Evolutionary conservation across 768 basidiomycete genomes (phyloP).

Genomic region (Mycena crocata): DNA sequence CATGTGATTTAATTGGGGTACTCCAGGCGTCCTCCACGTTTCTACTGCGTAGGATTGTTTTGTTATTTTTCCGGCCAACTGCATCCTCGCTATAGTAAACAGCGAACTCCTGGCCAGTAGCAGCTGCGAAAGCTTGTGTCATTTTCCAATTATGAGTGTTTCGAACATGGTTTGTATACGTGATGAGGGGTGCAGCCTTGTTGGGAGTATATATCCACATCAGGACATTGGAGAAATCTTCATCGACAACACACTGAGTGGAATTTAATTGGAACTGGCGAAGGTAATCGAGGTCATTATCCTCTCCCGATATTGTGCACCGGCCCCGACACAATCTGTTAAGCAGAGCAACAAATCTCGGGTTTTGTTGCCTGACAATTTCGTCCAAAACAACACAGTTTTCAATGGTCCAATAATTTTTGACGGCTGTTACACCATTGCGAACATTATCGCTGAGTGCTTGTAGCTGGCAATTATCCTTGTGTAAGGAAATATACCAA

Average conservation of each 20-base stretch:
- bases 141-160: slow-evolving; percentile 29
- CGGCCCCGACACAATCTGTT: slow-evolving; percentile 19
- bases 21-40: slow-evolving; percentile 24
- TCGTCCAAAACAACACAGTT: slow-evolving; percentile 29
- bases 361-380: slow-evolving; percentile 24
- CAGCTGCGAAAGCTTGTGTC: slow-evolving; percentile 22
- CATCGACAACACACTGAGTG: not conserved
- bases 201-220: slow-evolving; percentile 17
- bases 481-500: not conserved
- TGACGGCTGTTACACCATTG: slow-evolving; percentile 17
- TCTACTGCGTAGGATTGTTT: not conserved
- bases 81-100: slow-evolving; percentile 24
- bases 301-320: slow-evolving; percentile 19
- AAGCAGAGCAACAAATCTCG: slow-evolving; percentile 11
- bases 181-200: slow-evolving; percentile 15
- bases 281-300: slow-evolving; percentile 24
- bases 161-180: slow-evolving; percentile 28
- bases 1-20: slow-evolving; percentile 23
- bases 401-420: slow-evolving; percentile 21
- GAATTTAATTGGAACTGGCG: slow-evolving; percentile 10
- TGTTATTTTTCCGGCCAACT: not conserved
- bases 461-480: slow-evolving; percentile 3
- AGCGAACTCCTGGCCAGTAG: slow-evolving; percentile 16
- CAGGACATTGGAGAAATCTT: not conserved
- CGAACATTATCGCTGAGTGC: slow-evolving; percentile 4